Conservation (phyloP, 495 filamentous ascomycete genomes). For the Darksidea phi region DNA sequence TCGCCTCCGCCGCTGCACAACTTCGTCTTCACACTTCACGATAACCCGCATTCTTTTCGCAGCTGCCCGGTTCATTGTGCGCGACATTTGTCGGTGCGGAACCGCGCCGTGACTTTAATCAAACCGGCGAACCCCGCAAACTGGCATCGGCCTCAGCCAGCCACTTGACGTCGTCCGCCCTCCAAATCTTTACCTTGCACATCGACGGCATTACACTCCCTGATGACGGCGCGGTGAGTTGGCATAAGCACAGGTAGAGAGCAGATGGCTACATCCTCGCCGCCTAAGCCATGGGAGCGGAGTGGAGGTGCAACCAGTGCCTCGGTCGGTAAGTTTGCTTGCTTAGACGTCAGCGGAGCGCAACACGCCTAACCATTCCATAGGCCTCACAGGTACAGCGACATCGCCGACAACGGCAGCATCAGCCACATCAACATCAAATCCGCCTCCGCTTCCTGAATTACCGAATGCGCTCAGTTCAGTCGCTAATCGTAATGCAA, state of each 20-base stretch:
- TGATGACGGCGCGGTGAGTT: constrained; percentile 36
- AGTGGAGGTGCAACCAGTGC: constrained; percentile 56
- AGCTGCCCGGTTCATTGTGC: not conserved
- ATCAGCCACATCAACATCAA: constrained; percentile 46
- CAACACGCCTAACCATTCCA: constrained; percentile 2
- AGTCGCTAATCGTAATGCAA: constrained; percentile 78
- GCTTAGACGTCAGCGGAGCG: constrained; percentile 1
- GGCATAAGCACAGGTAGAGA: constrained; percentile 24
- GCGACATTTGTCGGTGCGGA: not conserved
- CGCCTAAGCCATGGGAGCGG: constrained; percentile 95
- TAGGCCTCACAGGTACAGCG: constrained; percentile 39
- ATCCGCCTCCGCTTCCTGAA: constrained; percentile 73
- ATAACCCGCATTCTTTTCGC: not conserved
- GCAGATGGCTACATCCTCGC: constrained; percentile 73
- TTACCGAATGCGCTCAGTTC: constrained; percentile 73
- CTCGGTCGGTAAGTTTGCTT: constrained; percentile 42
- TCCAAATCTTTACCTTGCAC: not conserved
- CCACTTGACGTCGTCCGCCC: constrained; percentile 13
- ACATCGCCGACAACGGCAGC: constrained; percentile 47
- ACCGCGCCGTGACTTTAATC: constrained; percentile 6
- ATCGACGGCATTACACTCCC: not conserved
- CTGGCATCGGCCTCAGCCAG: constrained; percentile 8
- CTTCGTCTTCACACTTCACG: not conserved
- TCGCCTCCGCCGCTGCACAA: not conserved
- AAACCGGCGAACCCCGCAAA: constrained; percentile 30